Percentiles rank a stretch among this genome's conserved stretches.
These are phyloP conservation scores for Collybia sordida DNA, from an alignment of 768 basidiomycete species.

Conservation along the genomic window DNA sequence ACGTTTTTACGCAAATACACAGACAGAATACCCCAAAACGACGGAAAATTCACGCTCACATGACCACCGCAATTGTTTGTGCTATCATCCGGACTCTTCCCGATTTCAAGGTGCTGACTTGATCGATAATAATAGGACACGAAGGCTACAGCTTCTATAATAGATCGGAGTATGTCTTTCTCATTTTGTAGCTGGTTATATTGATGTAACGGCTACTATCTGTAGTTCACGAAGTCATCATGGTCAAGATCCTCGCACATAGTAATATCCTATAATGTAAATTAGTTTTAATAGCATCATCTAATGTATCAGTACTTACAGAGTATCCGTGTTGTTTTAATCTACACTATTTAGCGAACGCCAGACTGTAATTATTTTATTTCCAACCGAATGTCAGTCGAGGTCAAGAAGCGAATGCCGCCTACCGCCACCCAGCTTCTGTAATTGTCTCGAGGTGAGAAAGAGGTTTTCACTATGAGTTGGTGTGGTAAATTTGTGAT, in stretches of 20 bases:
- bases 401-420: too few relatives aligned
- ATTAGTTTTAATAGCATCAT: too few relatives aligned
- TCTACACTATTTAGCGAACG: too few relatives aligned
- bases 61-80: constrained; percentile 60
- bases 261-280: constrained; percentile 31
- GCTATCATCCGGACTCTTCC: background rate
- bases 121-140: constrained; percentile 35
- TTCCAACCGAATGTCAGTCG: too few relatives aligned
- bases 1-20: constrained; percentile 50
- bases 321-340: background rate
- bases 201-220: constrained; percentile 1
- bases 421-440: too few relatives aligned
- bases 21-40: constrained; percentile 45
- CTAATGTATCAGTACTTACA: background rate
- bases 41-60: constrained; percentile 51
- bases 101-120: constrained; percentile 5
- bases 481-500: too few relatives aligned
- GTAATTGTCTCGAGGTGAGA: too few relatives aligned
- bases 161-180: constrained; percentile 42
- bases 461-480: too few relatives aligned
- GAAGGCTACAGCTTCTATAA: constrained; percentile 44
- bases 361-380: too few relatives aligned
- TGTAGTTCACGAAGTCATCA: constrained; percentile 34
- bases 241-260: constrained; percentile 30
- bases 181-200: background rate